Evolutionary conservation across 2,329 filamentous ascomycete species (phyloP).

Genomic region (Hypoxylon sp.): DNA sequence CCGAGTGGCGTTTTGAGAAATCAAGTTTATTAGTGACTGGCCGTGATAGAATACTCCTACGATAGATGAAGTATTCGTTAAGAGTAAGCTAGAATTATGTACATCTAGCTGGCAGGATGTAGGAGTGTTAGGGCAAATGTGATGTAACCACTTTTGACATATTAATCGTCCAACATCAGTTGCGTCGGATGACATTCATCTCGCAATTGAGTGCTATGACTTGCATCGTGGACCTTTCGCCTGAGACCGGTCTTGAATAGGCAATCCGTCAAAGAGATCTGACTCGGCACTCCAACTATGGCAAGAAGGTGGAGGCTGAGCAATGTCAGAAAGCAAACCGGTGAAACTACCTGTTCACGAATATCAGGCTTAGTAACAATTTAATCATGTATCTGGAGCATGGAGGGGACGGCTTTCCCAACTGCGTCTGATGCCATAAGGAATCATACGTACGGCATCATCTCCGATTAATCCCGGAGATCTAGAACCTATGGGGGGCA

Average conservation of each 20-base stretch:
- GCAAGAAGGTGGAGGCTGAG: background rate
- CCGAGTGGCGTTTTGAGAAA: background rate
- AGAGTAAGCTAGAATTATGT: background rate
- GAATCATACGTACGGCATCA: background rate
- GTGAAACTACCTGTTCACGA: background rate
- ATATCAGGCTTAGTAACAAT: background rate
- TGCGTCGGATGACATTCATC: background rate
- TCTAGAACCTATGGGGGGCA: conserved; percentile 2
- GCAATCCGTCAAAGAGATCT: too few relatives aligned
- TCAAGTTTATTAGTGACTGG: background rate
- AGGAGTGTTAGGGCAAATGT: background rate
- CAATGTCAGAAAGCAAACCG: background rate
- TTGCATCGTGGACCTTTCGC: background rate
- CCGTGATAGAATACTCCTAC: background rate
- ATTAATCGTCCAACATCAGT: background rate
- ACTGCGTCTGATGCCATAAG: background rate
- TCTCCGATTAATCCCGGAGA: background rate
- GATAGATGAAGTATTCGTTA: background rate
- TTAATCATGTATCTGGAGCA: background rate
- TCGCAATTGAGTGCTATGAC: background rate
- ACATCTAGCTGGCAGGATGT: background rate
- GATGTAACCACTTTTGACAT: background rate
- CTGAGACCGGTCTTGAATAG: background rate
- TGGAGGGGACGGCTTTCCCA: background rate
- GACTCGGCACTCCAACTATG: background rate